A percentile compares a stretch with the other conserved stretches of the same genome.
phyloP scores from a whole-genome alignment of 1,284 basidiomycete genomes.

The Ceraceosorus guamensis region DNA sequence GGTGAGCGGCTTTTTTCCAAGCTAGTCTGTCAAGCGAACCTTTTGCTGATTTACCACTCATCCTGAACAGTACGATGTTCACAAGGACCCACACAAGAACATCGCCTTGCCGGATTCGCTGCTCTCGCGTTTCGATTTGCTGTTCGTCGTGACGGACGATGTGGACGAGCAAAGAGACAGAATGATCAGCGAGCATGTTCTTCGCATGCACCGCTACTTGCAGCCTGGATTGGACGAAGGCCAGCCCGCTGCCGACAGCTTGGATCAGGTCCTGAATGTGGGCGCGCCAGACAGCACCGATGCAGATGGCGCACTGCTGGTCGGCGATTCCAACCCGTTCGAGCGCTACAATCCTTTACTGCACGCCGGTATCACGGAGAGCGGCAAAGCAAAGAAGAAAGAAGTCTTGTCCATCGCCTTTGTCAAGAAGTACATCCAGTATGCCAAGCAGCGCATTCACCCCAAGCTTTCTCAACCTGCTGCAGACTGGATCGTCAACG shows the following conservation, averaged over 20 bases:
- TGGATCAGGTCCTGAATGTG: conserved; percentile 54
- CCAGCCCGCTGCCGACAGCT: conserved; percentile 73
- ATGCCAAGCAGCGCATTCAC: conserved; percentile 68
- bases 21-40: too few species aligned
- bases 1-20: conserved; percentile 11
- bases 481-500: conserved; percentile 85
- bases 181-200: conserved; percentile 91
- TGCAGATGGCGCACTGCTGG: conserved; percentile 30
- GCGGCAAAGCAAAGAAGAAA: conserved; percentile 50
- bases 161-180: conserved; percentile 92
- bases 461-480: conserved; percentile 86
- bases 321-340: conserved; percentile 49
- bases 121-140: conserved; percentile 94
- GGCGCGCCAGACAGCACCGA: conserved; percentile 35
- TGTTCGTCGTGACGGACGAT: conserved; percentile 97
- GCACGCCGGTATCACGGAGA: conserved; percentile 67
- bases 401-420: conserved; percentile 89
- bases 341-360: conserved; percentile 95
- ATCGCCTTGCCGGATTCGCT: conserved; percentile 97
- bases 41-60: not conserved
- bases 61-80: conserved; percentile 77
- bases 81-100: conserved; percentile 98
- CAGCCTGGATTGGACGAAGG: conserved; percentile 90
- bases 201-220: conserved; percentile 93
- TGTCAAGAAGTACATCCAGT: conserved; percentile 98